Evolutionary conservation across 2,329 filamentous ascomycete species (phyloP), one percentile per base, ranked within the genome.

Genomic region (Aspergillus fumigatus): DNA sequence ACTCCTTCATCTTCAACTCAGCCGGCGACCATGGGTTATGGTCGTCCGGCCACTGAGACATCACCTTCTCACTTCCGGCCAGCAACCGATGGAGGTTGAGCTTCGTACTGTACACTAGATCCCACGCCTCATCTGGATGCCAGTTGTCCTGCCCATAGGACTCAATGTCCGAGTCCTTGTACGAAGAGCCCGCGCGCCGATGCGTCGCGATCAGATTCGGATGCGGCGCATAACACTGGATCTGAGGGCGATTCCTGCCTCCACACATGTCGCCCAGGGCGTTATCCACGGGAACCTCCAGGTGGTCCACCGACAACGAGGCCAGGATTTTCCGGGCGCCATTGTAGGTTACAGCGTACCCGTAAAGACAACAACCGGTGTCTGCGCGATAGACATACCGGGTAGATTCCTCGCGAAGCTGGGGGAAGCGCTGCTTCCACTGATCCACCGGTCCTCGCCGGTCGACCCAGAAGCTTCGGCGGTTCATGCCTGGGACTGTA

Each of bases 141-240:
- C 55, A 59, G 25, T 64, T 56, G 25, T 55, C 54, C 10, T 23
- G 19, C 11, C 55, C 58, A 23, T 65, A 59, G 29, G 59, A 48
- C 27, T 69, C 55, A 47, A 71, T 70, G 58, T 72, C 67, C 47
- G 65, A 69, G 51, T 65, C 61, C 27, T 70, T 55, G 56, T 65
- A 63, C 7, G 54, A 35, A 7, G 53, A 54, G 7, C 80, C 80
- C 0, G 70, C 71, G 0, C 73, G 64, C 1, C 76, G 69, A 58
- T 80, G 76, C 17, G 79, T 76, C n/a, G 78, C 73, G 62, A 83
- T 79, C 3, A 82, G 64, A 29, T 72, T 69, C 0, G 79, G 80
- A 71, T 58, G 82, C 45, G 66, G 79, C 76, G 48, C 69, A 72
- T 52, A 75, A 70, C 55, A 73, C 59, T 43, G 66, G 62, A 51